These are phyloP conservation scores for Echium plantagineum DNA, from an alignment of 257 asterid species.

Conservation along the genomic window DNA sequence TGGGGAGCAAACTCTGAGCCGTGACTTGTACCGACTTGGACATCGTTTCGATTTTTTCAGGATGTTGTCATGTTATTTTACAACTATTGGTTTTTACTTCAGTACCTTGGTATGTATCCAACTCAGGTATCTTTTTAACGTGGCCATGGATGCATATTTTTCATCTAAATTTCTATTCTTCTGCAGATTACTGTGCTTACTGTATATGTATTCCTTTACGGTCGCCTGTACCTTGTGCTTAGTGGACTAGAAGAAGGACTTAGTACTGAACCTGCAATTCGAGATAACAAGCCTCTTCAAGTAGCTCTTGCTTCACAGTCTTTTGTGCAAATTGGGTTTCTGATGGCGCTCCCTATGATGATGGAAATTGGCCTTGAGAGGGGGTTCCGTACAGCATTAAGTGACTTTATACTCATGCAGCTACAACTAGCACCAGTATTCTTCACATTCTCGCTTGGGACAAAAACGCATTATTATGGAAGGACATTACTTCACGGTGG, in stretches of 20 bases:
- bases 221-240: conserved; percentile 89
- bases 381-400: conserved; percentile 87
- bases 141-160: no score
- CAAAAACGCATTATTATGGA: conserved; percentile 90
- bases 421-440: conserved; percentile 89
- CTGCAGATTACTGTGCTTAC: conserved; percentile 90
- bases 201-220: conserved; percentile 84
- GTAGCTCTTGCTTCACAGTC: conserved; percentile 92
- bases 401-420: conserved; percentile 92
- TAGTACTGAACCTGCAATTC: conserved; percentile 46
- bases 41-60: conserved; percentile 95
- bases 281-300: conserved; percentile 63
- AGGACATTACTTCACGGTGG: conserved; percentile 96
- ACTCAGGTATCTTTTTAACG: neutral
- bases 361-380: conserved; percentile 94
- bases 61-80: conserved; percentile 90
- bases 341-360: conserved; percentile 98
- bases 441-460: conserved; percentile 92
- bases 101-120: conserved; percentile 65
- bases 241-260: conserved; percentile 86
- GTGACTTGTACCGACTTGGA: conserved; percentile 90
- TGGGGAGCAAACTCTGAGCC: conserved; percentile 94
- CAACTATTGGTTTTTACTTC: conserved; percentile 92
- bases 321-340: conserved; percentile 82
- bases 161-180: conserved; percentile 2